phyloP scores from a whole-genome alignment of 1,139 yeast genomes.

The Candida tetrigidarum region DNA sequence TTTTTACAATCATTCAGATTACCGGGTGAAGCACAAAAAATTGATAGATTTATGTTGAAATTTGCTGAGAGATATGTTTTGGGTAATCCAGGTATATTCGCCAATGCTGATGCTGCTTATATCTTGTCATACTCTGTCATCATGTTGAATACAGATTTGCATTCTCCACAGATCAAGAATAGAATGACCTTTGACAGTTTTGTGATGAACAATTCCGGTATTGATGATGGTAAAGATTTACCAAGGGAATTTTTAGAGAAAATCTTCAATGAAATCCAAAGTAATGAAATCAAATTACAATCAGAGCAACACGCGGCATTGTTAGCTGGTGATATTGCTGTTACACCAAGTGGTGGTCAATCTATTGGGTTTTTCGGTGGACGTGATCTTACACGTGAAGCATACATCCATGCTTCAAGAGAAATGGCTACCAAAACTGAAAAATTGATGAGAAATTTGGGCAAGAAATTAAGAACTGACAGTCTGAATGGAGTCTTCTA shows the following conservation, averaged over 20 bases:
- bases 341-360: constrained; percentile 30
- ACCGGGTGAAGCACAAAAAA: constrained; percentile 98
- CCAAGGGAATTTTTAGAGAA: constrained; percentile 72
- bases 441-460: constrained; percentile 73
- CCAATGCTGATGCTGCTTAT: constrained; percentile 95
- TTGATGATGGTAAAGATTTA: constrained; percentile 87
- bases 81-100: constrained; percentile 84
- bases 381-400: constrained; percentile 78
- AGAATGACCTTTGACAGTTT: constrained; percentile 91
- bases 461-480: constrained; percentile 46
- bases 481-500: constrained; percentile 33
- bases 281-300: constrained; percentile 84
- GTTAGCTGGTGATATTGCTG: constrained; percentile 61
- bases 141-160: constrained; percentile 92
- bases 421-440: constrained; percentile 94
- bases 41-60: constrained; percentile 94
- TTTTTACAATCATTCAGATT: constrained; percentile 88
- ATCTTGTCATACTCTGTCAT: constrained; percentile 91
- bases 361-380: constrained; percentile 73
- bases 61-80: constrained; percentile 92
- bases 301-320: constrained; percentile 96
- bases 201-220: constrained; percentile 85
- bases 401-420: constrained; percentile 88
- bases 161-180: constrained; percentile 81
- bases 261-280: constrained; percentile 76